phyloP scores from a whole-genome alignment of 257 asterid species.

The Penstemon eatonii region DNA sequence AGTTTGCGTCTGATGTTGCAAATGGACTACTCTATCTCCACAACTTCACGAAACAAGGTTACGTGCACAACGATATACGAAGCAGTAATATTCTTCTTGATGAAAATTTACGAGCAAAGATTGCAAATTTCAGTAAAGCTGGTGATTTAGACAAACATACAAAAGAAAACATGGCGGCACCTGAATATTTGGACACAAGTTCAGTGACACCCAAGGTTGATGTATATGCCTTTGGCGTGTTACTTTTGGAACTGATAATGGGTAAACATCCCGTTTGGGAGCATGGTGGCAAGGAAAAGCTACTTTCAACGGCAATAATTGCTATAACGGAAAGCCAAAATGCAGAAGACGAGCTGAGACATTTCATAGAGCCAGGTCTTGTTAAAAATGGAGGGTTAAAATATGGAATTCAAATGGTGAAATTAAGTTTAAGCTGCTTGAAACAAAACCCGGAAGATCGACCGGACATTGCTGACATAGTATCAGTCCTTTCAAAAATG shows the following conservation, averaged over 20 bases:
- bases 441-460: slow-evolving; percentile 44
- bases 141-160: slow-evolving; percentile 2
- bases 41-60: slow-evolving; percentile 52
- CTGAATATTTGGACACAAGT: slow-evolving; percentile 45
- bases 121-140: slow-evolving; percentile 52
- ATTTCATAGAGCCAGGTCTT: slow-evolving; percentile 33
- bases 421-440: slow-evolving; percentile 49
- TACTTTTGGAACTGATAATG: slow-evolving; percentile 54
- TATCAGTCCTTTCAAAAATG: slow-evolving; percentile 48
- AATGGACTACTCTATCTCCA: slow-evolving; percentile 72
- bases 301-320: slow-evolving; percentile 36
- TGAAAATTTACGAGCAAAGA: slow-evolving; percentile 58
- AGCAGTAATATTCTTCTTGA: slow-evolving; percentile 57
- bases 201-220: slow-evolving; percentile 45
- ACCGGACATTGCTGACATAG: slow-evolving; percentile 57
- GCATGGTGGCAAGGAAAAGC: slow-evolving; percentile 35
- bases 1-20: slow-evolving; percentile 62
- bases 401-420: slow-evolving; percentile 37
- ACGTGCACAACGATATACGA: slow-evolving; percentile 46
- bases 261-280: slow-evolving; percentile 36
- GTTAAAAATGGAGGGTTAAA: slow-evolving; percentile 33
- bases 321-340: slow-evolving; percentile 34
- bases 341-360: slow-evolving; percentile 32
- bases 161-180: slow-evolving; percentile 42
- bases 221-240: slow-evolving; percentile 54